Evolutionary conservation across 2,329 filamentous ascomycete species (phyloP).

Genomic region (Aspergillus phoenicis): DNA sequence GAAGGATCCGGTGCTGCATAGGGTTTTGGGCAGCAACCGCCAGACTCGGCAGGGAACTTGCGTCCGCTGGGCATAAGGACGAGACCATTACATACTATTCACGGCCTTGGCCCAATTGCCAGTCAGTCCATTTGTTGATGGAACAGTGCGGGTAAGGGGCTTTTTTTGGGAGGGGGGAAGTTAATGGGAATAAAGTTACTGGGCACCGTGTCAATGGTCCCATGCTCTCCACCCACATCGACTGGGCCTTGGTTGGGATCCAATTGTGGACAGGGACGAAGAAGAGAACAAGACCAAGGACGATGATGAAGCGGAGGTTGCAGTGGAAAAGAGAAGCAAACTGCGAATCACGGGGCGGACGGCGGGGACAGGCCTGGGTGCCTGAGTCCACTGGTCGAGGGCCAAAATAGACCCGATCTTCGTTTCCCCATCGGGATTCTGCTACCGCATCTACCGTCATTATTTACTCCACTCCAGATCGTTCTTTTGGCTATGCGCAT

Average conservation of each 20-base stretch:
- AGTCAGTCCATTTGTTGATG: conserved; percentile 11
- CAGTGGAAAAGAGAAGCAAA: neutral
- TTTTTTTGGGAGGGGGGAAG: neutral
- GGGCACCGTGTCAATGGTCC: conserved; percentile 3
- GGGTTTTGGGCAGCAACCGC: conserved; percentile 30
- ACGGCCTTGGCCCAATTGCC: conserved; percentile 18
- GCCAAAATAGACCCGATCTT: neutral
- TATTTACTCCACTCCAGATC: neutral
- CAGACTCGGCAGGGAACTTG: conserved; percentile 24
- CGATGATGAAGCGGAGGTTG: neutral
- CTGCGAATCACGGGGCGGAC: neutral
- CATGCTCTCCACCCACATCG: neutral
- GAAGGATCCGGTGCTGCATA: conserved; percentile 19
- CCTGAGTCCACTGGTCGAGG: neutral
- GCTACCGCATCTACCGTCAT: neutral
- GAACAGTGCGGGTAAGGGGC: conserved; percentile 2
- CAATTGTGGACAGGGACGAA: neutral
- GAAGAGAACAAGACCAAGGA: neutral
- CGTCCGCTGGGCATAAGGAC: conserved; percentile 20
- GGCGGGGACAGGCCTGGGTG: conserved; percentile 5
- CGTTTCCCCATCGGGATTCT: neutral
- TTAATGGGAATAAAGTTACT: conserved; percentile 7
- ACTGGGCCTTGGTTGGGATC: neutral
- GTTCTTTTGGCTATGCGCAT: neutral
- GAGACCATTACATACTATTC: conserved; percentile 9